A percentile compares a stretch with the other conserved stretches of the same genome.
Conservation (phyloP, 441 rosid genomes). For the Populus tomentosa region DNA sequence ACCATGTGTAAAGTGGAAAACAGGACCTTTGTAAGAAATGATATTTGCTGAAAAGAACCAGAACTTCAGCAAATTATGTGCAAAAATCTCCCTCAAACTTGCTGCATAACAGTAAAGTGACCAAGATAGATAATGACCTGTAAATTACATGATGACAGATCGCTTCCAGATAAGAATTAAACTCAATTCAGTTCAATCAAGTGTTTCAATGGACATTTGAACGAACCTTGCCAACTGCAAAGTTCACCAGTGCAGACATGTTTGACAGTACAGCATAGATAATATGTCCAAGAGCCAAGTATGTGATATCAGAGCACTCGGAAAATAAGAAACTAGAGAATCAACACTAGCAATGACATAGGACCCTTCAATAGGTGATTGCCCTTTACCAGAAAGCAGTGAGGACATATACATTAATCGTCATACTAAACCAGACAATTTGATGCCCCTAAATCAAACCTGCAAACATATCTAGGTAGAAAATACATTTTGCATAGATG, state of each 20-base stretch:
- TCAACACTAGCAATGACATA: not conserved
- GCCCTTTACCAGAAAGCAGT: not conserved
- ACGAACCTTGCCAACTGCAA: not conserved
- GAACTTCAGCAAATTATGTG: conserved; percentile 6
- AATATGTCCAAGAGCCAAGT: not conserved
- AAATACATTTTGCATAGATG: not conserved
- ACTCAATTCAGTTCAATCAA: not conserved
- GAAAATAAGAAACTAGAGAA: not conserved
- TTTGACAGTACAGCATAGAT: not conserved
- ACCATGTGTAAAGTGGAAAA: conserved; percentile 21
- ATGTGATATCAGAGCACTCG: not conserved
- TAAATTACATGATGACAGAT: not conserved
- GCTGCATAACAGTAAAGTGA: not conserved
- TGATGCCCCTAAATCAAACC: not conserved
- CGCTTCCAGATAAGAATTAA: not conserved
- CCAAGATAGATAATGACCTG: not conserved
- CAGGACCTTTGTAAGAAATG: conserved; percentile 2
- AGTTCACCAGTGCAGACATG: not conserved
- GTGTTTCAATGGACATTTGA: not conserved
- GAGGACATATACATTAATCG: not conserved
- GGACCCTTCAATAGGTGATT: not conserved
- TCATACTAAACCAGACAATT: not conserved
- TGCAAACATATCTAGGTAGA: not conserved
- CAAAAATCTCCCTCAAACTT: not conserved
- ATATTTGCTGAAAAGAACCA: conserved; percentile 6